Conservation (phyloP, 1,284 basidiomycete genomes). For the Cutaneotrichosporon spelunceum region DNA sequence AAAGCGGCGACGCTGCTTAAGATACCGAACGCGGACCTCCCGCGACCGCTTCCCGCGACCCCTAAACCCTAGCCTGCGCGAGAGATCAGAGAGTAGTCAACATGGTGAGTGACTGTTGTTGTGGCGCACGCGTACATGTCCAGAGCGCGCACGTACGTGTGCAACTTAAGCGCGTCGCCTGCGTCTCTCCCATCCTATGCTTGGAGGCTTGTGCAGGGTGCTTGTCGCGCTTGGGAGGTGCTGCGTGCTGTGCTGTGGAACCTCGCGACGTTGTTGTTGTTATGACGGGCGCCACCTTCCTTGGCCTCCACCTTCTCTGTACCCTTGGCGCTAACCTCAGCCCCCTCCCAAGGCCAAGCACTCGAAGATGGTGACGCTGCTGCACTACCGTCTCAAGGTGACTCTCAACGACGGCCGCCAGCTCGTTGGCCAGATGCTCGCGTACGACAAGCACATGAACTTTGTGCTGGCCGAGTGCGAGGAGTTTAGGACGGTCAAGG, state of each 20-base stretch:
- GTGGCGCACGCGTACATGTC: background rate
- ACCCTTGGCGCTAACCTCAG: slow-evolving; percentile 13
- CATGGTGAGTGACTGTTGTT: slow-evolving; percentile 1
- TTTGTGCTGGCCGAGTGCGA: slow-evolving; percentile 96
- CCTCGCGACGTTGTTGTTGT: background rate
- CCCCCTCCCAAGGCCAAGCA: slow-evolving; percentile 80
- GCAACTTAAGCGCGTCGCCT: background rate
- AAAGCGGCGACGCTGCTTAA: background rate
- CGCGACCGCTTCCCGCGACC: background rate
- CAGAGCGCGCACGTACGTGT: background rate
- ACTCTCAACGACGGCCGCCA: slow-evolving; percentile 97
- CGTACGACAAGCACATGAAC: slow-evolving; percentile 99
- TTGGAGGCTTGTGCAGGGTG: background rate
- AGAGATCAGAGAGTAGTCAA: background rate
- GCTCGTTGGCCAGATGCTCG: slow-evolving; percentile 96
- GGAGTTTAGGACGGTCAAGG: slow-evolving; percentile 80
- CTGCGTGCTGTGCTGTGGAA: background rate
- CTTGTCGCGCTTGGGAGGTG: background rate
- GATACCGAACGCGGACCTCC: background rate
- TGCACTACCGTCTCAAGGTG: slow-evolving; percentile 96
- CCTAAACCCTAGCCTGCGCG: background rate
- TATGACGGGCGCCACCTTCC: background rate
- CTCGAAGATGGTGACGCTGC: slow-evolving; percentile 94
- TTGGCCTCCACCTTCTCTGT: background rate
- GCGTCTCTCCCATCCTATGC: background rate